Conservation (phyloP, 1,139 yeast genomes). For the Yamadazyma jaroonii region DNA sequence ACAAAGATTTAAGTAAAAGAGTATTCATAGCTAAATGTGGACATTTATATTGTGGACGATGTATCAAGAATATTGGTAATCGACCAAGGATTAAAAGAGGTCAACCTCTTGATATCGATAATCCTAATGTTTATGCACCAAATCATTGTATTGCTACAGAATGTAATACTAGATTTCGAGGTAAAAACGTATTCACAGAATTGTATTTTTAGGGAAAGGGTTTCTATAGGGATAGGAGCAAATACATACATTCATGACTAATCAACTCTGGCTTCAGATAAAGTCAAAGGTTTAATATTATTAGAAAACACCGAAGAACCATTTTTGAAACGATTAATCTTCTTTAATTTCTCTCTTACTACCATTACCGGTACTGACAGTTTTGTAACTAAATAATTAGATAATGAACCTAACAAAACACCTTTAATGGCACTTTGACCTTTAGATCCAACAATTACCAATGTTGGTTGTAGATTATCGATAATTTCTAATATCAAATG, state of each 20-base stretch:
- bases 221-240: too few relatives aligned
- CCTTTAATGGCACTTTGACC: slow-evolving; percentile 77
- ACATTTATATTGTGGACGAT: slow-evolving; percentile 83
- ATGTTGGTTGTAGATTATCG: slow-evolving; percentile 76
- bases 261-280: slow-evolving; percentile 50
- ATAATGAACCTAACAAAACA: slow-evolving; percentile 69
- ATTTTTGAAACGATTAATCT: slow-evolving; percentile 59
- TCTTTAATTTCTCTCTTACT: slow-evolving; percentile 77
- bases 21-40: slow-evolving; percentile 76
- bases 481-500: slow-evolving; percentile 81
- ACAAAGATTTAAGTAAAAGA: slow-evolving; percentile 61
- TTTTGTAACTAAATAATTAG: slow-evolving; percentile 73
- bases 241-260: slow-evolving; percentile 13
- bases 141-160: slow-evolving; percentile 40
- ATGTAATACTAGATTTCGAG: slow-evolving; percentile 37
- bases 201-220: slow-evolving; percentile 24
- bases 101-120: slow-evolving; percentile 29
- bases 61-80: slow-evolving; percentile 60
- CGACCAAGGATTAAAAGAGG: slow-evolving; percentile 24
- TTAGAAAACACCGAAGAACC: slow-evolving; percentile 47
- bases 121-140: slow-evolving; percentile 50
- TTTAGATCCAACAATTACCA: slow-evolving; percentile 80
- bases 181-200: slow-evolving; percentile 35
- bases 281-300: slow-evolving; percentile 48
- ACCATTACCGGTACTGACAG: slow-evolving; percentile 89